Evolutionary conservation across 2,329 filamentous ascomycete species (phyloP), one percentile per base, ranked within the genome.

Genomic region (Calonectria naviculata): DNA sequence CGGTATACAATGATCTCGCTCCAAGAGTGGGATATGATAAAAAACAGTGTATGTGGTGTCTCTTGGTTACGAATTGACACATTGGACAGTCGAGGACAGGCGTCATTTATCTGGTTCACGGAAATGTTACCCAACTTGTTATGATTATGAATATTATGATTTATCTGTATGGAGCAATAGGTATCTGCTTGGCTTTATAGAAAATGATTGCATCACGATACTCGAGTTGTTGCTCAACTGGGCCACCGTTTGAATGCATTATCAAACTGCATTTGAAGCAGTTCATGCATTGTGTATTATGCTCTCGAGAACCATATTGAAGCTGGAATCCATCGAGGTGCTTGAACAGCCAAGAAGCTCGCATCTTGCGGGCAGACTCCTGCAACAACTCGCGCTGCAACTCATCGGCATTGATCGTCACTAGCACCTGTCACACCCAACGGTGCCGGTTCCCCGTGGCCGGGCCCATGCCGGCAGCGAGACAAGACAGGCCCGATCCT

Each of bases 61-160:
- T 36, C 52, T 58, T 17, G 52, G 21, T 58, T 38, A 56, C 17
- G 4, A 26, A 19, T 10, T 15, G 24, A n/a, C 8, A 24, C 52
- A 38, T 38, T 19, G 4, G 47, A 38, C 21, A 58, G 52, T 38
- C 38, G 29, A 54, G 36, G 21, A 26, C 42, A 38, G 52, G 52
- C 52, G 52, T 58, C 15, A 24, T 36, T 46, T 24, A 58, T 58
- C 12, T 58, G 52, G 21, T 58, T 36, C 17, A 58, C 52, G 31
- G 52, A 38, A 38, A 24, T 21, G 19, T 38, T 38, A 38, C 52
- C 31, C 52, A 58, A 26, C 31, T 61, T 61, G 38, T 31, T 44
- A 61, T 44, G 56, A 61, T 61, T 61, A 61, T 61, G 56, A 61
- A 29, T 44, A 26, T 44, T 44, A 61, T 61, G 56, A 61, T 61